These are phyloP conservation scores for Annulohypoxylon moriforme DNA, from an alignment of 495 filamentous ascomycete genomes.

Conservation along the genomic window DNA sequence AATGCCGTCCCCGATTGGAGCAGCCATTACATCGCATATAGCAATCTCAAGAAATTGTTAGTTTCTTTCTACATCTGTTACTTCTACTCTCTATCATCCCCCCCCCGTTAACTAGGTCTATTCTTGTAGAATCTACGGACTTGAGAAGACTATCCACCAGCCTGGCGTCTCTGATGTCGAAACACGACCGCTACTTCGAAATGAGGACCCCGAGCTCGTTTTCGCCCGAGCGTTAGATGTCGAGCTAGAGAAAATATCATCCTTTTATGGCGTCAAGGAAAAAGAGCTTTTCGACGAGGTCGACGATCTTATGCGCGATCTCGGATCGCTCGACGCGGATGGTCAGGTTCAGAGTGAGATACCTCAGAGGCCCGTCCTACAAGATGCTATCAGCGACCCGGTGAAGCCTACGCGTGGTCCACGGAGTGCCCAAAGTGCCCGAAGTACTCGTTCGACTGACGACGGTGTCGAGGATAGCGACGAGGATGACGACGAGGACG, in stretches of 20 bases:
- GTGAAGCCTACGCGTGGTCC: constrained; percentile 44
- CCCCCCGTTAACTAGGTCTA: not conserved
- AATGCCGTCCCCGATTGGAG: constrained; percentile 99
- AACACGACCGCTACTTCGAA: constrained; percentile 81
- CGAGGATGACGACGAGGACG: constrained; percentile 74
- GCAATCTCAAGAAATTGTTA: constrained; percentile 97
- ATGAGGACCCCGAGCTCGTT: constrained; percentile 76
- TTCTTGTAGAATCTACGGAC: constrained; percentile 80
- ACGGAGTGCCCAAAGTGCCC: constrained; percentile 50
- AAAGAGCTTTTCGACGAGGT: constrained; percentile 84
- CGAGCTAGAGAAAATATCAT: constrained; percentile 92
- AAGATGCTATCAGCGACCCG: constrained; percentile 54
- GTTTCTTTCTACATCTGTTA: constrained; percentile 47
- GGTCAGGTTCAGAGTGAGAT: constrained; percentile 68
- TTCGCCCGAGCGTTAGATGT: constrained; percentile 85
- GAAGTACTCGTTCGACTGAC: constrained; percentile 60
- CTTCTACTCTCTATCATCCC: not conserved
- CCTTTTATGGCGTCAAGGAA: constrained; percentile 90
- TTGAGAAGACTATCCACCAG: constrained; percentile 82
- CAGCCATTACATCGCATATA: constrained; percentile 96
- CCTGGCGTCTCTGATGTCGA: constrained; percentile 73
- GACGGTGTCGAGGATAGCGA: constrained; percentile 62
- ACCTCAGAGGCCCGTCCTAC: constrained; percentile 42
- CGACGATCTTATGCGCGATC: constrained; percentile 78
- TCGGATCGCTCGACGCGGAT: constrained; percentile 74